A percentile compares a stretch with the other conserved stretches of the same genome.
These are phyloP conservation scores for Tricholoma flavovirens DNA, from an alignment of 768 basidiomycete species.

Conservation along the genomic window DNA sequence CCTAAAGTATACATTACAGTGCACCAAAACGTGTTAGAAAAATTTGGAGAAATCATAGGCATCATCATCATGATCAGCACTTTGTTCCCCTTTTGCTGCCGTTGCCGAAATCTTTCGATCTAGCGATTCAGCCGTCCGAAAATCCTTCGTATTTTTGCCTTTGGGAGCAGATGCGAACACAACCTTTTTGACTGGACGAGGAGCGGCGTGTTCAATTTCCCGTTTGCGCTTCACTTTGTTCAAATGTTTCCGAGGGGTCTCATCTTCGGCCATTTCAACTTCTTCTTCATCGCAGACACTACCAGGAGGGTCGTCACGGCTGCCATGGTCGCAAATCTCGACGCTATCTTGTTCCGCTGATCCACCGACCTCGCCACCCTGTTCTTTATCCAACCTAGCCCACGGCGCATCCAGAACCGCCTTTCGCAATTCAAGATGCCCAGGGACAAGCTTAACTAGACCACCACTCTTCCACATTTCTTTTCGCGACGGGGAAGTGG, in stretches of 20 bases:
- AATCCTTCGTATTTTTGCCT: slow-evolving; percentile 18
- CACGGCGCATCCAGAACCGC: slow-evolving; percentile 36
- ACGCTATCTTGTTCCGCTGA: slow-evolving; percentile 15
- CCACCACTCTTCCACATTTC: slow-evolving; percentile 61
- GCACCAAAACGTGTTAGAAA: slow-evolving; percentile 26
- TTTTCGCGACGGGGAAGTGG: slow-evolving; percentile 46
- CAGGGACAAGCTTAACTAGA: slow-evolving; percentile 46
- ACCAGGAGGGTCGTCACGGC: slow-evolving; percentile 26
- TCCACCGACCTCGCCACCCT: slow-evolving; percentile 29
- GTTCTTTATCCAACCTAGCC: slow-evolving; percentile 35
- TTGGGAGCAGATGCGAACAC: slow-evolving; percentile 38
- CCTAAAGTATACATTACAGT: too few relatives aligned
- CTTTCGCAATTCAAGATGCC: slow-evolving; percentile 33
- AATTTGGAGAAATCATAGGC: slow-evolving; percentile 52
- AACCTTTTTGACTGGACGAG: slow-evolving; percentile 46
- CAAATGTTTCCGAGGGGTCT: slow-evolving; percentile 26
- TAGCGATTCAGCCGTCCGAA: slow-evolving; percentile 10
- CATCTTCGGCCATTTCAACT: slow-evolving; percentile 35
- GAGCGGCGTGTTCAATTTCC: slow-evolving; percentile 20
- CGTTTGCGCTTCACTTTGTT: slow-evolving; percentile 46
- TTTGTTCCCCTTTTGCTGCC: slow-evolving; percentile 5
- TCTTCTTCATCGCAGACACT: slow-evolving; percentile 34
- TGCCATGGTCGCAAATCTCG: slow-evolving; percentile 31
- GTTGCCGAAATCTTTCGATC: slow-evolving; percentile 3
- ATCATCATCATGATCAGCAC: too few relatives aligned